Conservation (phyloP, 441 rosid species). For the Bocquillonia castaneifolia region DNA sequence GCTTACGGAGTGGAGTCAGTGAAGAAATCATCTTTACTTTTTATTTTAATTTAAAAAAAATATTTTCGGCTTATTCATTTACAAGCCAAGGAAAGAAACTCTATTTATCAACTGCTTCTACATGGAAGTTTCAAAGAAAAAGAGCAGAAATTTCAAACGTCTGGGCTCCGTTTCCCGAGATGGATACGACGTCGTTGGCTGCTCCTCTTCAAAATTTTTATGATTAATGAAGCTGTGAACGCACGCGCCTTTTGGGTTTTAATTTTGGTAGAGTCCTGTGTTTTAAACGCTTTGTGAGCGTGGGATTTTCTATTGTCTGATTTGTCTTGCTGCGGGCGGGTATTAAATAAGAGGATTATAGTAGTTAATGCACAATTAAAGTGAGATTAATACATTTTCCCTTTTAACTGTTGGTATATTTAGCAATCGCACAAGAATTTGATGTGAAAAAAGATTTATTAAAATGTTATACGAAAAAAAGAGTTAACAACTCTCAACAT, state of each 20-base stretch:
- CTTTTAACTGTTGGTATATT: no score
- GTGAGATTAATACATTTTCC: background rate
- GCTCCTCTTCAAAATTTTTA: background rate
- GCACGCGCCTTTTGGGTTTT: slow-evolving; percentile 10
- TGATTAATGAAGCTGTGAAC: background rate
- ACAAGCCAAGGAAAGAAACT: background rate
- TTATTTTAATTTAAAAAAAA: no score
- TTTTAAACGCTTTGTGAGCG: background rate
- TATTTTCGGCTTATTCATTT: background rate
- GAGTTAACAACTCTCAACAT: no score
- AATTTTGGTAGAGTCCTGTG: background rate
- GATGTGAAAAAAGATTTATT: no score
- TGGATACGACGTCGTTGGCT: slow-evolving; percentile 15
- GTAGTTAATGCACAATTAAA: slow-evolving; percentile 3
- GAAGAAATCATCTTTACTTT: background rate
- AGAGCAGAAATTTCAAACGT: background rate
- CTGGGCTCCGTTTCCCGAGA: slow-evolving; percentile 15
- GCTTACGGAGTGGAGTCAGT: slow-evolving; percentile 7
- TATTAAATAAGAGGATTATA: background rate
- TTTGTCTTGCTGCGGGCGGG: background rate
- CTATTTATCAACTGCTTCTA: background rate
- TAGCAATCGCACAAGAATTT: no score
- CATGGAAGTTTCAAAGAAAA: background rate
- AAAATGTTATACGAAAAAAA: no score
- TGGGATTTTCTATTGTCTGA: background rate